These are phyloP conservation scores for Vicia sativa DNA, from an alignment of 306 rosid genomes.

Conservation along the genomic window DNA sequence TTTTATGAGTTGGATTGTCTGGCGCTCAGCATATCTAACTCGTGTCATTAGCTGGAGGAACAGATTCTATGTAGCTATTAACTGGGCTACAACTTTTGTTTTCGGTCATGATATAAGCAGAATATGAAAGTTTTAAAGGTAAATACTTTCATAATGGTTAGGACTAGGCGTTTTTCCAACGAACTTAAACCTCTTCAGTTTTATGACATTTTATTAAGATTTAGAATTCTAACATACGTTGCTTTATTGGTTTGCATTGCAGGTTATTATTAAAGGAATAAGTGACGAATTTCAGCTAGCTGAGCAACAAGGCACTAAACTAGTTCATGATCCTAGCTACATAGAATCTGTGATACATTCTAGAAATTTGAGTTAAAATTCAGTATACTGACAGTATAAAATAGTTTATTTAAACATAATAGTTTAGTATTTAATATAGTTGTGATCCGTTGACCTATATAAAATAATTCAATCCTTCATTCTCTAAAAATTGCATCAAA, in stretches of 20 bases:
- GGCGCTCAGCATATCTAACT: conserved; percentile 89
- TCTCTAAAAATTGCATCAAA: no score
- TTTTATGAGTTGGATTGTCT: conserved; percentile 80
- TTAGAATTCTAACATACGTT: conserved; percentile 10
- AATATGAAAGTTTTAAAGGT: conserved; percentile 53
- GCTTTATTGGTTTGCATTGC: conserved; percentile 26
- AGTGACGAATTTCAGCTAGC: conserved; percentile 11
- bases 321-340: conserved; percentile 26
- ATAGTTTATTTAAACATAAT: no score
- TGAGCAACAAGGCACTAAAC: conserved; percentile 11
- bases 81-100: conserved; percentile 88
- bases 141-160: not conserved
- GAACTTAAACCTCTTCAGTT: not conserved
- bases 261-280: conserved; percentile 26
- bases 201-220: not conserved
- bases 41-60: conserved; percentile 97
- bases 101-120: conserved; percentile 96
- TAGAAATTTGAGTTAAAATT: no score
- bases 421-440: no score
- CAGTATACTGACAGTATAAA: not conserved
- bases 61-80: conserved; percentile 87
- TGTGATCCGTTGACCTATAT: no score
- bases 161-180: not conserved
- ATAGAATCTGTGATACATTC: no score
- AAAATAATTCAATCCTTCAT: no score